A percentile compares a stretch with the other conserved stretches of the same genome.
Conservation (phyloP, 1,139 yeast species). For the Lodderomyces orthopsilosis region DNA sequence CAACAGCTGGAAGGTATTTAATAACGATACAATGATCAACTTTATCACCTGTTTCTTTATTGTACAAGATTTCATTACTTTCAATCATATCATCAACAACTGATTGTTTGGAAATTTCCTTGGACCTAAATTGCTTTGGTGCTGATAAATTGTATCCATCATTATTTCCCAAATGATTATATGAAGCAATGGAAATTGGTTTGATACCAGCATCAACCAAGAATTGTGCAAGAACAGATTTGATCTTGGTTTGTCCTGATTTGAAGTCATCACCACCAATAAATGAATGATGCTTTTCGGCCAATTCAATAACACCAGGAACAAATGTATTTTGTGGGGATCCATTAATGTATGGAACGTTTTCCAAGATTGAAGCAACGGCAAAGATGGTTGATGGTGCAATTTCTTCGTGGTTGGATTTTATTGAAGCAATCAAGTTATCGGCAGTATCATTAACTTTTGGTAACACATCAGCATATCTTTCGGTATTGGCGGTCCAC, state of each 20-base stretch:
- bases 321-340: slow-evolving; percentile 97
- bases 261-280: slow-evolving; percentile 98
- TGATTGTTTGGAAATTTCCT: slow-evolving; percentile 90
- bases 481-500: slow-evolving; percentile 98
- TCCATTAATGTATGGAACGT: slow-evolving; percentile 88
- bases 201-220: slow-evolving; percentile 96
- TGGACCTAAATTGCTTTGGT: slow-evolving; percentile 90
- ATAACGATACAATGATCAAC: slow-evolving; percentile 96
- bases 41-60: slow-evolving; percentile 70
- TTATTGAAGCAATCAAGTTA: slow-evolving; percentile 70
- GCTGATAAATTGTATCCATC: slow-evolving; percentile 93
- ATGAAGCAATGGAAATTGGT: slow-evolving; percentile 90
- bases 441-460: slow-evolving; percentile 91
- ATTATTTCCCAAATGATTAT: slow-evolving; percentile 95
- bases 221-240: slow-evolving; percentile 93
- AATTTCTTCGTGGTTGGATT: slow-evolving; percentile 76
- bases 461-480: slow-evolving; percentile 72
- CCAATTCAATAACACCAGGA: slow-evolving; percentile 89
- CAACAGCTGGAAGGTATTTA: slow-evolving; percentile 91
- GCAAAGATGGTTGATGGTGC: slow-evolving; percentile 93
- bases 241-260: slow-evolving; percentile 93
- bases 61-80: slow-evolving; percentile 82
- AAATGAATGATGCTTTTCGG: slow-evolving; percentile 71
- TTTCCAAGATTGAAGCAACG: slow-evolving; percentile 85
- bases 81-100: slow-evolving; percentile 95